Evolutionary conservation across 176 grass and related monocot genomes (phyloP).

Genomic region (Sorghum bicolor): Sorghum_bicolor_NCBIv3 NC_012879.2:19501-20000

Average conservation of each 20-base stretch:
- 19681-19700: not conserved
- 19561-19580: conserved; percentile 63
- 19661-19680: not conserved
- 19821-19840: not conserved
- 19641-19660: conserved; percentile 55
- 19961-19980: conserved; percentile 23
- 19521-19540: conserved; percentile 62
- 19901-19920: conserved; percentile 51
- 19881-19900: conserved; percentile 51
- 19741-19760: not conserved
- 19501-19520: conserved; percentile 65
- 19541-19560: conserved; percentile 56
- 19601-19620: conserved; percentile 68
- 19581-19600: conserved; percentile 62
- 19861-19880: conserved; percentile 50
- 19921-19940: conserved; percentile 51
- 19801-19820: too few relatives aligned
- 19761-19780: not conserved
- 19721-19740: not conserved
- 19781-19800: not conserved
- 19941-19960: conserved; percentile 41
- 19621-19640: conserved; percentile 59
- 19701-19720: not conserved
- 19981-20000: conserved; percentile 47
- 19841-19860: conserved; percentile 29